Evolutionary conservation across 768 basidiomycete genomes (phyloP).

Genomic region (Rhizopogon sp.): DNA sequence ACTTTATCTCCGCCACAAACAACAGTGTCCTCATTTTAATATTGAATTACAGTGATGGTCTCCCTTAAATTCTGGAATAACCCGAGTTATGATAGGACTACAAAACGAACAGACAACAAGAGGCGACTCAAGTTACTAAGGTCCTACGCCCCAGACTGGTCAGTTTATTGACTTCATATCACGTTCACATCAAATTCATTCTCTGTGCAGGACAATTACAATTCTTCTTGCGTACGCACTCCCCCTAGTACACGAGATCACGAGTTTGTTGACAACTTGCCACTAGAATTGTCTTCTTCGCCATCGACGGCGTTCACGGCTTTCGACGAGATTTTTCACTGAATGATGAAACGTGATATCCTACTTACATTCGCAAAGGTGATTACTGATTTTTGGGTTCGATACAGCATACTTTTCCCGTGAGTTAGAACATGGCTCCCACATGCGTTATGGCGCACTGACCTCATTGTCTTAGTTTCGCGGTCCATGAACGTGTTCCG

Average conservation of each 20-base stretch:
- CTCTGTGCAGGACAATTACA: slow-evolving; percentile 54
- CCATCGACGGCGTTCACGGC: slow-evolving; percentile 60
- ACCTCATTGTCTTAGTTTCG: slow-evolving; percentile 40
- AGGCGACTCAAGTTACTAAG: slow-evolving; percentile 39
- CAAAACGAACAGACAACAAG: slow-evolving; percentile 18
- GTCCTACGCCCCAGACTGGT: slow-evolving; percentile 81
- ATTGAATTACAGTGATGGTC: neutral
- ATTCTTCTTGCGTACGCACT: slow-evolving; percentile 55
- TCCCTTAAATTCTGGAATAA: neutral
- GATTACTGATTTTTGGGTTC: slow-evolving; percentile 8
- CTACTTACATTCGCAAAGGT: slow-evolving; percentile 5
- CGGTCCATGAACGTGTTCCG: slow-evolving; percentile 74
- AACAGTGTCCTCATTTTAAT: no score
- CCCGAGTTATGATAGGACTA: slow-evolving; percentile 2
- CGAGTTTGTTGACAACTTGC: neutral
- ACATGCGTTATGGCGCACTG: neutral
- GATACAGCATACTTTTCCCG: slow-evolving; percentile 19
- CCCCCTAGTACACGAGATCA: neutral
- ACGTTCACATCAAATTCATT: slow-evolving; percentile 1
- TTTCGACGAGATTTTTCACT: slow-evolving; percentile 78
- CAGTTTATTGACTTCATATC: slow-evolving; percentile 13
- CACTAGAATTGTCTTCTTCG: slow-evolving; percentile 54
- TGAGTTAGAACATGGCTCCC: slow-evolving; percentile 4
- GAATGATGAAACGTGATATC: slow-evolving; percentile 64
- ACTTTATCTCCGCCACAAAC: neutral